A percentile compares a stretch with the other conserved stretches of the same genome.
These are phyloP conservation scores for Boletellus ananas DNA, from an alignment of 768 basidiomycete genomes.

Conservation along the genomic window DNA sequence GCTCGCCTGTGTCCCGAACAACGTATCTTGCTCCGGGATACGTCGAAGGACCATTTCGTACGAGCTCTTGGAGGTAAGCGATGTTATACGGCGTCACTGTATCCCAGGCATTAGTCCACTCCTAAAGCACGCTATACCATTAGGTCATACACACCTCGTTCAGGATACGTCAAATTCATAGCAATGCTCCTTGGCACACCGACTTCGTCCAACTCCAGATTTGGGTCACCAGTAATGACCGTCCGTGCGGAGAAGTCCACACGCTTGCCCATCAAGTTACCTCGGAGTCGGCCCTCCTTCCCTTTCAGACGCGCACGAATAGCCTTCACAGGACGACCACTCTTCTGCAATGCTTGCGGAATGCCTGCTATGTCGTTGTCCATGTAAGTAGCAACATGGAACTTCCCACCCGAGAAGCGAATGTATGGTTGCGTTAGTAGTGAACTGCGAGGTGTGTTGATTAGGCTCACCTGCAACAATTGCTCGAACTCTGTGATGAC, in stretches of 20 bases:
- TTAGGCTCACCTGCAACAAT: conserved; percentile 74
- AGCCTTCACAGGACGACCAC: conserved; percentile 95
- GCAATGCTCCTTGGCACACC: conserved; percentile 94
- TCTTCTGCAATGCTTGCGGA: conserved; percentile 95
- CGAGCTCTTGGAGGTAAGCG: conserved; percentile 87
- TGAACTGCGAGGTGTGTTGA: background rate
- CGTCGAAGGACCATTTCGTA: conserved; percentile 88
- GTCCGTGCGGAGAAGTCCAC: conserved; percentile 99
- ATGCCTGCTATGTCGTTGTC: conserved; percentile 99
- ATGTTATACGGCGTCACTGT: conserved; percentile 97
- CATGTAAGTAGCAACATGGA: conserved; percentile 99
- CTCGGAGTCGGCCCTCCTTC: conserved; percentile 96
- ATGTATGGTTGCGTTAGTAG: background rate
- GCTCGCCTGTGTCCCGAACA: conserved; percentile 94
- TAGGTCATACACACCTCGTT: conserved; percentile 62
- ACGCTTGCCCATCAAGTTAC: conserved; percentile 99
- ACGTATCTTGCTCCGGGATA: conserved; percentile 98
- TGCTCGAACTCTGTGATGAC: conserved; percentile 96
- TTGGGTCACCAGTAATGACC: conserved; percentile 98
- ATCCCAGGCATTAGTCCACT: conserved; percentile 9
- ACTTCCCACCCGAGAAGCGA: conserved; percentile 44
- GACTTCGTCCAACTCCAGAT: conserved; percentile 93
- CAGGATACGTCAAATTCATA: conserved; percentile 97
- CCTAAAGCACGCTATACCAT: background rate
- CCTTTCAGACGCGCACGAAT: conserved; percentile 98